Base-by-base conservation (phyloP, 1,139 yeast genomes). In the Yamadazyma epiphylla region DNA sequence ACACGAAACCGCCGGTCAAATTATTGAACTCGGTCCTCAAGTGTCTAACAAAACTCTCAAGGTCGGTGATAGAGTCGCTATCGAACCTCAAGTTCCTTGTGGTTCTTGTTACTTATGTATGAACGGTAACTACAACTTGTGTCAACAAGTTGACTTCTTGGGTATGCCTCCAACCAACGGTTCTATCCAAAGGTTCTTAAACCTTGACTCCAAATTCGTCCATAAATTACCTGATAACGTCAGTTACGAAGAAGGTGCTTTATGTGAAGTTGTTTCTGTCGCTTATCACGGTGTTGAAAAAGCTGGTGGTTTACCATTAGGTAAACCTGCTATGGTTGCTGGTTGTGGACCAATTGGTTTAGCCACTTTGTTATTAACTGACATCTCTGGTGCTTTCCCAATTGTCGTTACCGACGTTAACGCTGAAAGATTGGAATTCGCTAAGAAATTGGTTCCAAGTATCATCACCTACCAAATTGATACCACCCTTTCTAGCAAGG, bases 301-400 rank as follows among this genome's bases (percentile, higher is more conserved):
- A 28, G 48, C 48, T 12, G 85, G 81, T 10, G 70, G 71, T 15
- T 66, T 83, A 34, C 70, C 64, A 24, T 76, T 83, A 41, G 94
- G 94, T 39, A 94, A 85, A 39, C 70, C 74, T 9, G 83, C 80
- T 16, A 78, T 80, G 31, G 82, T 88, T 9, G 82, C 85, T 43
- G 96, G 96, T 30, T 95, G 95, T 22, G 96, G 96, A 6, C 96
- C 96, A n/a, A 89, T 88, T 40, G 96, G 96, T 25, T 61, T 88
- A 30, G 66, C 87, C 37, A 67, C 81, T 29, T 94, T 94, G 24
- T 74, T 83, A 21, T 80, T 80, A 24, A 94, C 94, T 13, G 74
- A 71, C 36, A 86, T 89, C 12, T 83, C 83, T 41, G 96, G 96
- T 25, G 95, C 95, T 8, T 65, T 78, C 25, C 74, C 75, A 22